phyloP scores from a whole-genome alignment of 305 asterid genomes.

The Fraxinus velutina region DNA sequence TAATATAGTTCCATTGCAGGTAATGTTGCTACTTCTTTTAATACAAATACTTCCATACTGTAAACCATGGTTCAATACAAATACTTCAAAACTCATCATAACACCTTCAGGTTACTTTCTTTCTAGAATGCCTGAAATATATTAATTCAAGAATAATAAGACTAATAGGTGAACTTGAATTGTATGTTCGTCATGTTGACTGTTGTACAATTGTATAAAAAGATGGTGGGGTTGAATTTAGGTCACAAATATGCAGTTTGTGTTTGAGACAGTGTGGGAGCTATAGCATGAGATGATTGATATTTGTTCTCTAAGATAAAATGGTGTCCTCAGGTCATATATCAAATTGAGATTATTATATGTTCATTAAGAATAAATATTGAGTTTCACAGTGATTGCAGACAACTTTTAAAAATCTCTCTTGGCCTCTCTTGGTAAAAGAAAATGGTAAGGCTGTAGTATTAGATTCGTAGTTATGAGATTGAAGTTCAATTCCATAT shows the following conservation, averaged over 20 bases:
- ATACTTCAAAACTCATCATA: not conserved
- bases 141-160: not conserved
- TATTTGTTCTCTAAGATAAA: not conserved
- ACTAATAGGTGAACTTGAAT: not conserved
- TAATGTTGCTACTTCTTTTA: slow-evolving; percentile 21
- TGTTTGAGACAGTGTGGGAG: not conserved
- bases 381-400: not conserved
- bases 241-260: not conserved
- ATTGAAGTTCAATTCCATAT: not conserved
- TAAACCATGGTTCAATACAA: not conserved
- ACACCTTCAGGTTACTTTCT: not conserved
- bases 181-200: not conserved
- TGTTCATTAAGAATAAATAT: not conserved
- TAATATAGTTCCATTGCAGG: slow-evolving; percentile 90
- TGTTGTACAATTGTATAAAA: not conserved
- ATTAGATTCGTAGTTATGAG: not conserved
- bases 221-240: not conserved
- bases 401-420: not conserved
- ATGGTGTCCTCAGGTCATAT: not conserved
- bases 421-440: not conserved
- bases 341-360: not conserved
- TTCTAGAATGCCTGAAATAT: not conserved
- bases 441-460: not conserved
- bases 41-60: not conserved
- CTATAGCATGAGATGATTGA: not conserved